Evolutionary conservation across 495 filamentous ascomycete genomes (phyloP).

Genomic region (Tuber indicum): DNA sequence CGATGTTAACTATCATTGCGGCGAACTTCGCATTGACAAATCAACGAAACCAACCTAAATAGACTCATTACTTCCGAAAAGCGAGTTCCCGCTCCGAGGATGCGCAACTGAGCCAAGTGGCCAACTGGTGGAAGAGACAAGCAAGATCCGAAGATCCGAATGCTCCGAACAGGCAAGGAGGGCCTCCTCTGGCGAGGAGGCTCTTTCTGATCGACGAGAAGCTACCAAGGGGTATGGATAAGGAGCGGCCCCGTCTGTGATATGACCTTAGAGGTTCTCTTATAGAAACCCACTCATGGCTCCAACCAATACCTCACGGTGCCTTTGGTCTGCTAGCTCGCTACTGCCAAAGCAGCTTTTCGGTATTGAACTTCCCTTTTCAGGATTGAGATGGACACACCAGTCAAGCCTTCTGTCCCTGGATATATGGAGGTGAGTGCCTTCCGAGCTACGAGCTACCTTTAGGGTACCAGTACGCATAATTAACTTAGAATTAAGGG

Average conservation of each 20-base stretch:
- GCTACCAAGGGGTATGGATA: background rate
- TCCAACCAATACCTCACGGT: background rate
- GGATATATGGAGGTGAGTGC: background rate
- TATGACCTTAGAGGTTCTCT: background rate
- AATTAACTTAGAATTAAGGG: background rate
- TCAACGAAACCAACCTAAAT: background rate
- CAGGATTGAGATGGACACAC: background rate
- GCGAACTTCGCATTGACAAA: background rate
- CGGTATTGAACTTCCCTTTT: background rate
- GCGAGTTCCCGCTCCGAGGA: background rate
- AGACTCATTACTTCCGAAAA: background rate
- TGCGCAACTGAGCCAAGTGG: background rate
- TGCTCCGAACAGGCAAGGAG: background rate
- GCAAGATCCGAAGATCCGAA: background rate
- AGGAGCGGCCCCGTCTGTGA: background rate
- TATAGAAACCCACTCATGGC: slow-evolving; percentile 4
- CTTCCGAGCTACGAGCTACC: background rate
- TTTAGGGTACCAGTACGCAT: background rate
- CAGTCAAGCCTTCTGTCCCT: background rate
- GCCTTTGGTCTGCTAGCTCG: background rate
- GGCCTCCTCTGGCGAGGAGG: background rate
- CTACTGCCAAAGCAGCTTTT: background rate
- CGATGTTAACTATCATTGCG: background rate
- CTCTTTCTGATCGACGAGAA: background rate
- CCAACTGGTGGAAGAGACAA: background rate